A percentile compares a stretch with the other conserved stretches of the same genome.
Conservation (phyloP, 1,284 basidiomycete genomes). For the Anthracocystis walkeri region DNA sequence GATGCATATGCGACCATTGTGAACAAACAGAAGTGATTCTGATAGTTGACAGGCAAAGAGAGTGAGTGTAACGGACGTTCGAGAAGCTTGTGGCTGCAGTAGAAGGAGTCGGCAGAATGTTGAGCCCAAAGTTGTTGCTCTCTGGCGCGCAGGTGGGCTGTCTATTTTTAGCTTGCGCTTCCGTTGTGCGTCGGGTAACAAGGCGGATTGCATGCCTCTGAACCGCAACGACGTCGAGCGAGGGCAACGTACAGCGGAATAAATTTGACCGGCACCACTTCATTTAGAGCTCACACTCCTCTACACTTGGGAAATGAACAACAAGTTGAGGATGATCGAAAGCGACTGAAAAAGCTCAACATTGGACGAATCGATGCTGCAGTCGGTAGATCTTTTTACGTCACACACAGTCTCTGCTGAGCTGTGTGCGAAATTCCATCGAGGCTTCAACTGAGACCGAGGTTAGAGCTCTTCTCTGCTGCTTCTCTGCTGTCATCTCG, state of each 20-base stretch:
- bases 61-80: not conserved
- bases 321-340: not conserved
- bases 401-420: slow-evolving; percentile 6
- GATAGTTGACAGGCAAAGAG: not conserved
- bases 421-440: too few species aligned
- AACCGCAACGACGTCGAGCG: too few species aligned
- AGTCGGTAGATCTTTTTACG: slow-evolving; percentile 42
- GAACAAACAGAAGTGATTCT: not conserved
- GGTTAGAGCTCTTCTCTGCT: not conserved
- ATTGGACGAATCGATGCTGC: slow-evolving; percentile 10
- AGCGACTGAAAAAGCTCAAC: not conserved
- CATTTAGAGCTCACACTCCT: too few species aligned
- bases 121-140: not conserved
- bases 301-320: too few species aligned
- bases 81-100: slow-evolving; percentile 10
- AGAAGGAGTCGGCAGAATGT: slow-evolving; percentile 27
- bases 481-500: slow-evolving; percentile 5
- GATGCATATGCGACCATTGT: not conserved
- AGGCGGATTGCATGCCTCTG: too few species aligned
- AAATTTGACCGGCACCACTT: too few species aligned
- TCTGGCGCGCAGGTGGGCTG: not conserved
- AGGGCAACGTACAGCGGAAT: too few species aligned
- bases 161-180: slow-evolving; percentile 22
- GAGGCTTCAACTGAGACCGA: too few species aligned
- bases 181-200: too few species aligned